Evolutionary conservation across 257 asterid species (phyloP).

Genomic region (Mitragyna speciosa): DNA sequence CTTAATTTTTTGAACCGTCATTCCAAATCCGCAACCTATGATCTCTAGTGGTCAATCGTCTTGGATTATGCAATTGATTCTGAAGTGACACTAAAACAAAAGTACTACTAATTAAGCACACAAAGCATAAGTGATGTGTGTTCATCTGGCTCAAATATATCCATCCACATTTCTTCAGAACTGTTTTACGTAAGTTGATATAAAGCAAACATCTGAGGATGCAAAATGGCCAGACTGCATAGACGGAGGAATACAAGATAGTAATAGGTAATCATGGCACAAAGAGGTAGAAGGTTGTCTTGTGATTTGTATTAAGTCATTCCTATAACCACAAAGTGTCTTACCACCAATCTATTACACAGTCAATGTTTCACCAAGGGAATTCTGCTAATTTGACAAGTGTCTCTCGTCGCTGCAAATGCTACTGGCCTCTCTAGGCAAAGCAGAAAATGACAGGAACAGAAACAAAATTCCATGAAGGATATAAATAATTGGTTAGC

Average conservation of each 20-base stretch:
- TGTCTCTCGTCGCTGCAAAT: neutral
- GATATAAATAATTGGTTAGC: neutral
- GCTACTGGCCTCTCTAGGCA: constrained; percentile 2
- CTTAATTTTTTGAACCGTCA: no score
- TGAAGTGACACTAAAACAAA: neutral
- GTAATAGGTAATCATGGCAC: neutral
- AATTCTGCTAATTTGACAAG: neutral
- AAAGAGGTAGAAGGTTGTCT: neutral
- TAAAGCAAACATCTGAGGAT: neutral
- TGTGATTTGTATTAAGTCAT: neutral
- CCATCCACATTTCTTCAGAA: neutral
- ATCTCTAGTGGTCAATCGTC: no score
- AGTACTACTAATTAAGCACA: neutral
- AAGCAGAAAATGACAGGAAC: neutral
- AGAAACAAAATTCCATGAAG: neutral
- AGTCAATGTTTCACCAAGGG: neutral
- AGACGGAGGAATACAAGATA: neutral
- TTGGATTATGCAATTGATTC: neutral
- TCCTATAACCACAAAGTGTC: neutral
- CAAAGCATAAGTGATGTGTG: neutral
- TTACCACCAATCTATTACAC: constrained; percentile 7
- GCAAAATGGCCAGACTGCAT: neutral
- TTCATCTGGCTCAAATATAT: neutral
- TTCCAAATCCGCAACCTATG: neutral
- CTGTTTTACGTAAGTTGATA: neutral